Conservation (phyloP, 495 filamentous ascomycete species). For the Neurospora intermedia region DNA sequence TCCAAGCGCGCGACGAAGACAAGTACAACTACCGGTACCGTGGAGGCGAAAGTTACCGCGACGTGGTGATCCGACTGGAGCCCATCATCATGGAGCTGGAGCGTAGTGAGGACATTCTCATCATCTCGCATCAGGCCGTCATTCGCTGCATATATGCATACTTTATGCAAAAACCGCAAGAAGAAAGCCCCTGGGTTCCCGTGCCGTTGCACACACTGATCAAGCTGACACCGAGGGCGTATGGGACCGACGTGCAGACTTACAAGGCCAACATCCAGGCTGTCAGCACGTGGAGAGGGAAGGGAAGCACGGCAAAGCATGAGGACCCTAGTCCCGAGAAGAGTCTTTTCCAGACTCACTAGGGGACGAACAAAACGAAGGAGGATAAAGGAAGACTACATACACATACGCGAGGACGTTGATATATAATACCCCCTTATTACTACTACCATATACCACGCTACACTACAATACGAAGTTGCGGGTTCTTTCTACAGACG, state of each 20-base stretch:
- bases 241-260: slow-evolving; percentile 76
- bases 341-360: neutral
- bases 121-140: slow-evolving; percentile 95
- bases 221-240: slow-evolving; percentile 91
- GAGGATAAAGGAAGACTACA: neutral
- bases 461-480: neutral
- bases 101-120: slow-evolving; percentile 89
- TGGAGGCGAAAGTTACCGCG: slow-evolving; percentile 91
- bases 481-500: neutral
- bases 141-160: slow-evolving; percentile 96
- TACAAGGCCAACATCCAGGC: slow-evolving; percentile 86
- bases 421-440: neutral
- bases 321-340: slow-evolving; percentile 36
- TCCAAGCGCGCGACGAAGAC: slow-evolving; percentile 86
- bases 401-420: neutral
- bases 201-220: slow-evolving; percentile 86
- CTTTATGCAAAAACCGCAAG: slow-evolving; percentile 93
- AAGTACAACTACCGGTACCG: slow-evolving; percentile 99
- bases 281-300: slow-evolving; percentile 87
- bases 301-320: slow-evolving; percentile 76
- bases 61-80: slow-evolving; percentile 93
- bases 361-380: neutral
- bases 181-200: slow-evolving; percentile 91
- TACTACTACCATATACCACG: neutral
- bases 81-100: slow-evolving; percentile 99